phyloP scores from a whole-genome alignment of 2,329 filamentous ascomycete species.

The Sphaerostilbella broomeana region DNA sequence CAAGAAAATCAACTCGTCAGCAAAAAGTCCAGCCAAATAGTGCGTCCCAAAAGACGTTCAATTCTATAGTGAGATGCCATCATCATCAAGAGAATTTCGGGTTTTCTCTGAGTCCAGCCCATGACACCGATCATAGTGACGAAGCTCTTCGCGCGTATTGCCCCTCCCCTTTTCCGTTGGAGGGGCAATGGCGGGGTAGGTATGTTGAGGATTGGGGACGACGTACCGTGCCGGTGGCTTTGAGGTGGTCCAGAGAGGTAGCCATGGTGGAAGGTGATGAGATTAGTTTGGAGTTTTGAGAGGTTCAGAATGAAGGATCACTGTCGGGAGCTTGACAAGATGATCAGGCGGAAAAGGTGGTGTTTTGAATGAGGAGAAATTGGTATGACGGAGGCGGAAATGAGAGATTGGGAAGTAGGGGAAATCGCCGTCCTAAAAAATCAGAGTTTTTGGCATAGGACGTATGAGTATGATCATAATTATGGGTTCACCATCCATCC shows the following conservation, averaged over 20 bases:
- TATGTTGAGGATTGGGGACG: conserved; percentile 5
- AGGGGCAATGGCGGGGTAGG: conserved; percentile 9
- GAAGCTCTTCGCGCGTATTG: conserved; percentile 2
- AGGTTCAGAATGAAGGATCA: conserved; percentile 3
- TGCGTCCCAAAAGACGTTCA: neutral
- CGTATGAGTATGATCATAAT: neutral
- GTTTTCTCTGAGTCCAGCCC: neutral
- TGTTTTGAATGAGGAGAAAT: neutral
- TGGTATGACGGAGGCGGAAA: neutral
- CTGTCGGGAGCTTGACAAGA: neutral
- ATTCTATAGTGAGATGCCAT: neutral
- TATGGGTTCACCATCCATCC: neutral
- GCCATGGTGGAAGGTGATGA: conserved; percentile 52
- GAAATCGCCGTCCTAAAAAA: neutral
- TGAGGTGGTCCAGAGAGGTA: conserved; percentile 91
- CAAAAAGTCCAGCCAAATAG: neutral
- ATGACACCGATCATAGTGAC: neutral
- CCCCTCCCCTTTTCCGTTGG: conserved; percentile 1
- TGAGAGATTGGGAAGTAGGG: neutral
- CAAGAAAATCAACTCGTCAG: conserved; percentile 7
- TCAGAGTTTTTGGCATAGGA: neutral
- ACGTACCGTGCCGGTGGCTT: conserved; percentile 92
- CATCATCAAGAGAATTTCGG: neutral
- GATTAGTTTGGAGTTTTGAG: conserved; percentile 13
- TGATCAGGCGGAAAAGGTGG: neutral